These are phyloP conservation scores for Biscogniauxia sp. DNA, from an alignment of 2,329 filamentous ascomycete genomes.

Conservation along the genomic window DNA sequence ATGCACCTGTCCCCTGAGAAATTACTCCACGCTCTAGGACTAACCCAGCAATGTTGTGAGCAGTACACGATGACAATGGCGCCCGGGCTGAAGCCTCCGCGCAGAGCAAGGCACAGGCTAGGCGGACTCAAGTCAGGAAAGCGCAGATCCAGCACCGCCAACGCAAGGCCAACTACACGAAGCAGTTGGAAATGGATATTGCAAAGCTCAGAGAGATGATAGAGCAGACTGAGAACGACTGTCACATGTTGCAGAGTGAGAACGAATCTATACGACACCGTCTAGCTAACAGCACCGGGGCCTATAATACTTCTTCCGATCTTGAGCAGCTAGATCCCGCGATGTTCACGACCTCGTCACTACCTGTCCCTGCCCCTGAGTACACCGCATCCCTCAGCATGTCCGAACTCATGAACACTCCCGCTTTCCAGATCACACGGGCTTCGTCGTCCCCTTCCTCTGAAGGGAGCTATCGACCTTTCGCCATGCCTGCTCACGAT, in stretches of 20 bases:
- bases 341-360: conserved; percentile 3
- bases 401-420: conserved; percentile 40
- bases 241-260: conserved; percentile 36
- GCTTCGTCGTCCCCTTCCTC: conserved; percentile 10
- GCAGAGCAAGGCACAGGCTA: conserved; percentile 43
- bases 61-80: conserved; percentile 6
- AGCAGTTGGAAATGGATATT: conserved; percentile 52
- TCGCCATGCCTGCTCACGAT: not conserved
- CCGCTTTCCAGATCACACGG: conserved; percentile 42
- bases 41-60: conserved; percentile 1
- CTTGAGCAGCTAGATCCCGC: not conserved
- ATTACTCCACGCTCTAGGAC: not conserved
- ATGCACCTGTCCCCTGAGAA: no score
- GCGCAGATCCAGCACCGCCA: conserved; percentile 56
- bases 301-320: conserved; percentile 5
- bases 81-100: conserved; percentile 5
- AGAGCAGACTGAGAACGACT: conserved; percentile 40
- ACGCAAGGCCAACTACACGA: conserved; percentile 55
- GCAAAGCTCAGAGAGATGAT: conserved; percentile 47
- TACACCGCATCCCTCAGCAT: conserved; percentile 38
- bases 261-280: conserved; percentile 43
- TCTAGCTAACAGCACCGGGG: conserved; percentile 20
- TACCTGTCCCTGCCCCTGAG: conserved; percentile 16
- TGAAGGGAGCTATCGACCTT: not conserved
- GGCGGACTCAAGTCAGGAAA: conserved; percentile 50